Conservation (phyloP, 140 eudicot genomes). For the Cichorium intybus region DNA sequence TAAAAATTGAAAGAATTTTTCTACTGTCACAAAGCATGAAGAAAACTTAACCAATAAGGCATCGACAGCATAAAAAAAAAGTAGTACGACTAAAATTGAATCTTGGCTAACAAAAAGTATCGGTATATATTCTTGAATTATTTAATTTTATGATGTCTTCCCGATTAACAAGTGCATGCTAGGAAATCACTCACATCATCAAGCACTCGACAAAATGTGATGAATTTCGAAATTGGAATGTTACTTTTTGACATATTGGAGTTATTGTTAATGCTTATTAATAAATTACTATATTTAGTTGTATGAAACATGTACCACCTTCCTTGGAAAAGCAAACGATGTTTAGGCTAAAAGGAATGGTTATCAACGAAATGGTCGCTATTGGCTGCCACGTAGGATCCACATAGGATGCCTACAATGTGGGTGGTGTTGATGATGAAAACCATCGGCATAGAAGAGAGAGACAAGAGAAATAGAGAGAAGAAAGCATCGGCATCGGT, state of each 20-base stretch:
- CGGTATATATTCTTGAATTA: constrained; percentile 1
- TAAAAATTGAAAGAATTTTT: neutral
- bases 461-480: too few relatives aligned
- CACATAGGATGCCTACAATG: too few relatives aligned
- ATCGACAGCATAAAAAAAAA: neutral
- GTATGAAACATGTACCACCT: neutral
- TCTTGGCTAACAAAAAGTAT: neutral
- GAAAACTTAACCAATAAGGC: neutral
- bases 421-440: too few relatives aligned
- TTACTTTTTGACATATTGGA: constrained; percentile 13
- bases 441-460: too few relatives aligned
- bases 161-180: neutral
- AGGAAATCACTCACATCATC: neutral
- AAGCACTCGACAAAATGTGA: constrained; percentile 5
- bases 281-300: neutral
- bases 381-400: too few relatives aligned
- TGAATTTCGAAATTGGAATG: neutral
- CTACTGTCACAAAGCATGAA: neutral
- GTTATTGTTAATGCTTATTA: neutral
- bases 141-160: neutral
- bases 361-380: too few relatives aligned
- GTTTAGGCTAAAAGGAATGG: neutral
- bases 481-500: too few relatives aligned
- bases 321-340: neutral
- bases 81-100: neutral